A percentile compares a stretch with the other conserved stretches of the same genome.
These are phyloP conservation scores for Ophiostoma quercus DNA, from an alignment of 2,329 filamentous ascomycete genomes.

Conservation along the genomic window DNA sequence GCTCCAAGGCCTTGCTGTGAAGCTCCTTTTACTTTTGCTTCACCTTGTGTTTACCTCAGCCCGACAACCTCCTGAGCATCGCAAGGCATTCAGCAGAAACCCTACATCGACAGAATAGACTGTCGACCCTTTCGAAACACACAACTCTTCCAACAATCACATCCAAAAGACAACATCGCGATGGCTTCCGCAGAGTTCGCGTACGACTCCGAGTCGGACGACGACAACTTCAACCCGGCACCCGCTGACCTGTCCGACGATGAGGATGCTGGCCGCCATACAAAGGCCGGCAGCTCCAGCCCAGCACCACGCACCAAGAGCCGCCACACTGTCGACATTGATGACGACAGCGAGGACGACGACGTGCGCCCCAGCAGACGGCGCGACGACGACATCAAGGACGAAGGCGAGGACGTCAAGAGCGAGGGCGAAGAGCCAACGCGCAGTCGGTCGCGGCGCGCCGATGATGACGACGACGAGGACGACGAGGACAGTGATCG, in stretches of 20 bases:
- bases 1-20: conserved; percentile 10
- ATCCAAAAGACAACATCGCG: background rate
- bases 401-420: conserved; percentile 36
- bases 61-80: conserved; percentile 1
- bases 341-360: conserved; percentile 22
- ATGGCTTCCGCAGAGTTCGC: conserved; percentile 14
- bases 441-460: conserved; percentile 28
- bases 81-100: background rate
- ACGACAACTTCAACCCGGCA: conserved; percentile 83
- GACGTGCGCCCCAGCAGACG: conserved; percentile 13
- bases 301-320: conserved; percentile 28
- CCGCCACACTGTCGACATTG: conserved; percentile 28
- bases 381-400: conserved; percentile 40
- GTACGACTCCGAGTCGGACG: conserved; percentile 65
- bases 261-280: conserved; percentile 44
- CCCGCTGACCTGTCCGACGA: conserved; percentile 69
- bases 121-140: background rate
- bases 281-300: conserved; percentile 28
- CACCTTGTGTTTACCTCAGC: background rate
- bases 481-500: conserved; percentile 21
- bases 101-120: background rate
- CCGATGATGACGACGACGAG: conserved; percentile 33
- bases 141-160: background rate
- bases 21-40: conserved; percentile 4
- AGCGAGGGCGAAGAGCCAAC: conserved; percentile 39